Percentiles rank a stretch among this genome's conserved stretches.
These are phyloP conservation scores for Colletotrichum liriopes DNA, from an alignment of 2,329 filamentous ascomycete species.

Conservation along the genomic window DNA sequence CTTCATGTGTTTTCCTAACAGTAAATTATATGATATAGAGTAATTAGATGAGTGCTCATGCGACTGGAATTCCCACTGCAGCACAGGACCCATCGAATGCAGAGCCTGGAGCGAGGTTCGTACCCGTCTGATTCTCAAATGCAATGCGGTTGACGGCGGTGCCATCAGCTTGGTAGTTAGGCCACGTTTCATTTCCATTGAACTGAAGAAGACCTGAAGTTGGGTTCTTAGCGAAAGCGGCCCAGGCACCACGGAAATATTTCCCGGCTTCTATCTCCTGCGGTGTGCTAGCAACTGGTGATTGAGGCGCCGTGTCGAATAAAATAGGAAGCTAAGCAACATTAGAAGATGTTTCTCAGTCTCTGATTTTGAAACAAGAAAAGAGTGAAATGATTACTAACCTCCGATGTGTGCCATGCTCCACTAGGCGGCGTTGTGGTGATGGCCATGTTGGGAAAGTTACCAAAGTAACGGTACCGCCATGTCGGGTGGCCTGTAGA, in stretches of 20 bases:
- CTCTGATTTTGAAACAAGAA: background rate
- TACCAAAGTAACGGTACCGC: constrained; percentile 56
- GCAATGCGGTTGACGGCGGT: constrained; percentile 47
- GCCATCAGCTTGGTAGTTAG: constrained; percentile 31
- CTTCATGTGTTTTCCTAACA: background rate
- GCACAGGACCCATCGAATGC: constrained; percentile 30
- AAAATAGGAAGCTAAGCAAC: constrained; percentile 47
- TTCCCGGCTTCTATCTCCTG: constrained; percentile 50
- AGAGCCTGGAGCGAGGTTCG: constrained; percentile 44
- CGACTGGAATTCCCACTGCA: constrained; percentile 3
- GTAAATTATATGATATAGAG: background rate
- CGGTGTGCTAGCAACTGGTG: constrained; percentile 43
- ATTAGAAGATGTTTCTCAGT: background rate
- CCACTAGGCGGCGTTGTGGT: constrained; percentile 49
- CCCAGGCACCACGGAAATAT: constrained; percentile 57
- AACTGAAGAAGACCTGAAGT: constrained; percentile 51
- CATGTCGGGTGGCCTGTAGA: constrained; percentile 51
- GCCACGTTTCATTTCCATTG: constrained; percentile 47
- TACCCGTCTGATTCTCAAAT: constrained; percentile 48
- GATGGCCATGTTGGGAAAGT: constrained; percentile 52
- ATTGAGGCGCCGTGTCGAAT: constrained; percentile 49
- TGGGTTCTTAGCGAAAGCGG: constrained; percentile 57
- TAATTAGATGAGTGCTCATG: background rate
- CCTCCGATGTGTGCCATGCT: constrained; percentile 53
- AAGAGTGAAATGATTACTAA: constrained; percentile 4